Evolutionary conservation across 208 protist species (phyloP).

Genomic region (Acanthamoeba triangularis): DNA sequence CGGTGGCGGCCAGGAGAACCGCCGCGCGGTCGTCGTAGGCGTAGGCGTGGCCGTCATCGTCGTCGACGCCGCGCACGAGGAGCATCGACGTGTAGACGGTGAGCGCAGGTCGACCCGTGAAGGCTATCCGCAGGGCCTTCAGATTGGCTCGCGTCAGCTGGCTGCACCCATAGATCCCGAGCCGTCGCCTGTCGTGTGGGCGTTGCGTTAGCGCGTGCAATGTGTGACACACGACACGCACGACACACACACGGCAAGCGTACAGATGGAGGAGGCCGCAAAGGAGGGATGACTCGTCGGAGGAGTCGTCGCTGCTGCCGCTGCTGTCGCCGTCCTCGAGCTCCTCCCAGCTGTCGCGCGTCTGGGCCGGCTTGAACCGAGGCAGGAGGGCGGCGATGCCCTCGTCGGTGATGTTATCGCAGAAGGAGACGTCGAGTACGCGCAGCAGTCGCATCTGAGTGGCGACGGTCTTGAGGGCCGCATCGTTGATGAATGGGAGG

Average conservation of each 20-base stretch:
- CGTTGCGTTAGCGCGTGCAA: not conserved
- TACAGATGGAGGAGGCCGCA: not conserved
- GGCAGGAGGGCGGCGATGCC: conserved; percentile 3
- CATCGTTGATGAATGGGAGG: not conserved
- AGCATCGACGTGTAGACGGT: conserved; percentile 40
- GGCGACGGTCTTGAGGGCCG: not conserved
- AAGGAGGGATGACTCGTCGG: not conserved
- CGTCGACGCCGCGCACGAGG: conserved; percentile 6
- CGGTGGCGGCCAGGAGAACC: too few relatives aligned
- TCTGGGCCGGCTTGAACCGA: not conserved
- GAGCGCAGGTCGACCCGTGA: not conserved
- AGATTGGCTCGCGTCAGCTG: not conserved
- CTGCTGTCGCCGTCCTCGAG: not conserved
- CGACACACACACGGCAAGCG: not conserved
- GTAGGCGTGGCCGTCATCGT: not conserved
- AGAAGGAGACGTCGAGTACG: conserved; percentile 38
- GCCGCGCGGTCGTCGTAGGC: too few relatives aligned
- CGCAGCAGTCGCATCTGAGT: not conserved
- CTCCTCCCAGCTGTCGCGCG: conserved; percentile 45
- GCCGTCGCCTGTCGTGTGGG: not conserved
- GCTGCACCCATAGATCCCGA: conserved; percentile 30
- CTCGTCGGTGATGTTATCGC: not conserved
- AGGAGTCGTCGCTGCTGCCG: not conserved
- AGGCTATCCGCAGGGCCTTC: not conserved
- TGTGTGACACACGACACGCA: too few relatives aligned